These are phyloP conservation scores for Rhypophila decipiens DNA, from an alignment of 495 filamentous ascomycete species.

Conservation along the genomic window DNA sequence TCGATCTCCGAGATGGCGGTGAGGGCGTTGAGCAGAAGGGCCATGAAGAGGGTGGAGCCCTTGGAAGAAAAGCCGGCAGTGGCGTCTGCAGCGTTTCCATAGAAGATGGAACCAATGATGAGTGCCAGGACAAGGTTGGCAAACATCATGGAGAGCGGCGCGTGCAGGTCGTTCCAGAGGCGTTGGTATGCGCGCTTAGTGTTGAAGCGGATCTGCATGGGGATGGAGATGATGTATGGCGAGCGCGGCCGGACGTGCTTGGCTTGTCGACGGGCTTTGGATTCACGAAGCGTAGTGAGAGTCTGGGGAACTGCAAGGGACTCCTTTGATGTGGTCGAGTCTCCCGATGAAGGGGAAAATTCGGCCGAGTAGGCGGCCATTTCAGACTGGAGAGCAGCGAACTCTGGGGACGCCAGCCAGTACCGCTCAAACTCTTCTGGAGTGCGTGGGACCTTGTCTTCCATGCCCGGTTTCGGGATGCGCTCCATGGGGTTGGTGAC, in stretches of 20 bases:
- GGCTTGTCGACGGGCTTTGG: slow-evolving; percentile 25
- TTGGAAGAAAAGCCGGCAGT: slow-evolving; percentile 42
- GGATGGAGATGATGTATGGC: slow-evolving; percentile 51
- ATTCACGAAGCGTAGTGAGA: slow-evolving; percentile 11
- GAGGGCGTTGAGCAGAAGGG: slow-evolving; percentile 46
- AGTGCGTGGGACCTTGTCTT: slow-evolving; percentile 55
- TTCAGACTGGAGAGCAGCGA: slow-evolving; percentile 50
- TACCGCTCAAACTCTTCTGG: slow-evolving; percentile 55
- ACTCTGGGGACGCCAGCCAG: slow-evolving; percentile 38
- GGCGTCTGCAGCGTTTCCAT: slow-evolving; percentile 37
- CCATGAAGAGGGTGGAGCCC: slow-evolving; percentile 53
- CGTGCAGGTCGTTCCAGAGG: slow-evolving; percentile 26
- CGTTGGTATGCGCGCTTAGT: slow-evolving; percentile 47
- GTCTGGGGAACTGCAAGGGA: slow-evolving; percentile 2
- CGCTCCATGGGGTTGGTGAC: slow-evolving; percentile 69
- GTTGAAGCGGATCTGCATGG: slow-evolving; percentile 50
- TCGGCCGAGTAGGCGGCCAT: slow-evolving; percentile 54
- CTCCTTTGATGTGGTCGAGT: slow-evolving; percentile 17
- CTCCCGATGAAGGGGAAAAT: slow-evolving; percentile 49
- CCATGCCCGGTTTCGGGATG: slow-evolving; percentile 56
- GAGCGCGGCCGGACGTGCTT: slow-evolving; percentile 40
- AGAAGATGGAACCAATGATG: slow-evolving; percentile 41
- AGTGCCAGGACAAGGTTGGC: slow-evolving; percentile 38
- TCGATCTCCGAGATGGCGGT: slow-evolving; percentile 57
- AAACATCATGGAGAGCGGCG: slow-evolving; percentile 19